A percentile compares a stretch with the other conserved stretches of the same genome.
Conservation (phyloP, 2,329 filamentous ascomycete genomes). For the Xylaria sp. region DNA sequence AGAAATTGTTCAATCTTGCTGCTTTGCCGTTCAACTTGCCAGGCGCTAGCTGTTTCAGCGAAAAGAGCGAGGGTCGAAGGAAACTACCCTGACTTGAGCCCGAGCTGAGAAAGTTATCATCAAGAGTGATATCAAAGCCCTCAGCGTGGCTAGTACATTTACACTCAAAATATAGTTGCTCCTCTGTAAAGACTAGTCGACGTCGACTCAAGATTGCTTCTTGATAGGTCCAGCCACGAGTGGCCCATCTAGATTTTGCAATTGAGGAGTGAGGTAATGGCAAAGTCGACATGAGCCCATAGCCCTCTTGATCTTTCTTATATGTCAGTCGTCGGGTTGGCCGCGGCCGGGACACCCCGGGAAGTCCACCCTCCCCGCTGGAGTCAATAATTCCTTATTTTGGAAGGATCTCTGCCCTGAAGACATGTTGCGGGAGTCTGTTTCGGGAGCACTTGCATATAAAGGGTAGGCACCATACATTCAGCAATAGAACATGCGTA, state of each 20-base stretch:
- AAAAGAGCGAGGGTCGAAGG: conserved; percentile 21
- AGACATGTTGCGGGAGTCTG: too few species aligned
- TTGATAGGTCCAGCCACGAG: conserved; percentile 52
- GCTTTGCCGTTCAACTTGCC: not conserved
- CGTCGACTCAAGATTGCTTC: conserved; percentile 48
- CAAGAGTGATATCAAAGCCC: conserved; percentile 22
- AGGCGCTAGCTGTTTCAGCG: conserved; percentile 4
- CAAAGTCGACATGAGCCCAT: not conserved
- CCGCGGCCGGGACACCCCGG: not conserved
- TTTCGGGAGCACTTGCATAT: too few species aligned
- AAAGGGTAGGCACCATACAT: too few species aligned
- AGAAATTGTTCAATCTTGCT: conserved; percentile 19
- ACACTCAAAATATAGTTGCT: conserved; percentile 42
- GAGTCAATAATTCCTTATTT: too few species aligned
- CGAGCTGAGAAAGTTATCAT: not conserved
- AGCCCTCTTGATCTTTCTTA: not conserved
- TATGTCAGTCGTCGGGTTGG: not conserved
- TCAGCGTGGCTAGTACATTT: conserved; percentile 25
- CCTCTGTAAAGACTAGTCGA: conserved; percentile 49
- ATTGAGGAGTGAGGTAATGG: conserved; percentile 22
- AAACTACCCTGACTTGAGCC: not conserved
- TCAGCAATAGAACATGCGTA: too few species aligned
- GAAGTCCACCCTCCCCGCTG: too few species aligned
- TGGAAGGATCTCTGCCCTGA: too few species aligned
- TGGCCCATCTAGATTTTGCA: conserved; percentile 35